Percentiles rank a stretch among this genome's conserved stretches.
These are phyloP conservation scores for Penicillium atrosanguineum DNA, from an alignment of 495 filamentous ascomycete species.

Conservation along the genomic window DNA sequence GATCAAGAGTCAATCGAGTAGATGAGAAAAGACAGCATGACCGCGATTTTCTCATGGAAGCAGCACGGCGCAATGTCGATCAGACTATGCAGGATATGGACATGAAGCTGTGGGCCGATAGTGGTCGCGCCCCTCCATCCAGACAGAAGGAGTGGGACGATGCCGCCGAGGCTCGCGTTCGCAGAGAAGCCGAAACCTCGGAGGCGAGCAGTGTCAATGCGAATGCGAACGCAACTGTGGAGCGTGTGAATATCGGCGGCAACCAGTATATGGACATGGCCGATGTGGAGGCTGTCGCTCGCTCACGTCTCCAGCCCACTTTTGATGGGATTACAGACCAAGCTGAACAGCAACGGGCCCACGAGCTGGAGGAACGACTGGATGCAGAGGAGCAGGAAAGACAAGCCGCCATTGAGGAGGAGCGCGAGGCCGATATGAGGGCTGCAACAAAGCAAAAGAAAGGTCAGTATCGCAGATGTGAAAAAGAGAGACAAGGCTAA, in stretches of 20 bases:
- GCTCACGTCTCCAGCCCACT: conserved; percentile 76
- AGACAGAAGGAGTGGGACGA: conserved; percentile 75
- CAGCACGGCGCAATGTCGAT: conserved; percentile 81
- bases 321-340: conserved; percentile 85
- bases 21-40: conserved; percentile 75
- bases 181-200: conserved; percentile 60
- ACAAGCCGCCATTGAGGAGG: conserved; percentile 42
- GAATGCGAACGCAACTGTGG: conserved; percentile 39
- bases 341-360: conserved; percentile 63
- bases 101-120: conserved; percentile 70
- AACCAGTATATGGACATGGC: conserved; percentile 75
- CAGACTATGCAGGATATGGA: conserved; percentile 76
- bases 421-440: conserved; percentile 54
- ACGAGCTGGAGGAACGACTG: conserved; percentile 55
- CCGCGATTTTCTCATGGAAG: conserved; percentile 68
- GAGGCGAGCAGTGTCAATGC: conserved; percentile 47
- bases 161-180: conserved; percentile 64
- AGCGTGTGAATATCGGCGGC: conserved; percentile 76
- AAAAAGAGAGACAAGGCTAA: conserved; percentile 16
- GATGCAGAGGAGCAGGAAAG: conserved; percentile 52
- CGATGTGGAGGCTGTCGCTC: conserved; percentile 79
- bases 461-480: conserved; percentile 34
- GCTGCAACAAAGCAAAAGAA: conserved; percentile 40
- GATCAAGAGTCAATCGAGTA: conserved; percentile 61
- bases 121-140: conserved; percentile 68